Base-by-base conservation (phyloP, 1,284 basidiomycete species). In the Trametes sp. region DNA sequence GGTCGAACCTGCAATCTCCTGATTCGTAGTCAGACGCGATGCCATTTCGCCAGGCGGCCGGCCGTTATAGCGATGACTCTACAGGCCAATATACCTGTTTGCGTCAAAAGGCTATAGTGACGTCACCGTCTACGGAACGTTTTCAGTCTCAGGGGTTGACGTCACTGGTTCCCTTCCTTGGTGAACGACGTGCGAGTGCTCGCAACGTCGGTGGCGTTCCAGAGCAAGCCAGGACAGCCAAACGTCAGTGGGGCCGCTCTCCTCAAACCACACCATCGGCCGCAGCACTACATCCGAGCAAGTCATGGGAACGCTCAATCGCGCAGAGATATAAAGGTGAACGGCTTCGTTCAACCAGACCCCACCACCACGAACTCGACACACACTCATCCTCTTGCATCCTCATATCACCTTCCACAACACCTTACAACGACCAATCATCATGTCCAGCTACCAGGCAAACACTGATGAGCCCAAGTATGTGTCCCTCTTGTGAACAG, bases 1-100 rank as follows among this genome's bases (percentile, higher is more conserved):
- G 78, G 73, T 81, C 78, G 79, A 81, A 81, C 79, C 80, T 80
- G 78, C 80, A 80, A 81, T 81, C 80, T 80, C 79, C 78, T 81
- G 80, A 80, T 80, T 84, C 87, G 86, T 88, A 88, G 87, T 88
- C 87, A 88, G 86, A 89, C 86, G 86, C 86, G 86, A 88, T 88
- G 85, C 87, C 87, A 88, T 88, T 88, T 88, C 86, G 87, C 86
- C 86, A 88, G 82, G 82, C 85, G 86, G 86, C 85, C 87, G 33
- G n/a, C n/a, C n/a, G n/a, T n/a, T n/a, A n/a, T n/a, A n/a, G n/a
- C n/a, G n/a, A n/a, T n/a, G n/a, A n/a, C n/a, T n/a, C n/a, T n/a
- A n/a, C n/a, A n/a, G n/a, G n/a, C n/a, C n/a, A n/a, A n/a, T n/a
- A n/a, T n/a, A n/a, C n/a, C n/a, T n/a, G n/a, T n/a, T n/a, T n/a